Conservation (phyloP, 2,329 filamentous ascomycete species). For the Xylariaceae sp. region DNA sequence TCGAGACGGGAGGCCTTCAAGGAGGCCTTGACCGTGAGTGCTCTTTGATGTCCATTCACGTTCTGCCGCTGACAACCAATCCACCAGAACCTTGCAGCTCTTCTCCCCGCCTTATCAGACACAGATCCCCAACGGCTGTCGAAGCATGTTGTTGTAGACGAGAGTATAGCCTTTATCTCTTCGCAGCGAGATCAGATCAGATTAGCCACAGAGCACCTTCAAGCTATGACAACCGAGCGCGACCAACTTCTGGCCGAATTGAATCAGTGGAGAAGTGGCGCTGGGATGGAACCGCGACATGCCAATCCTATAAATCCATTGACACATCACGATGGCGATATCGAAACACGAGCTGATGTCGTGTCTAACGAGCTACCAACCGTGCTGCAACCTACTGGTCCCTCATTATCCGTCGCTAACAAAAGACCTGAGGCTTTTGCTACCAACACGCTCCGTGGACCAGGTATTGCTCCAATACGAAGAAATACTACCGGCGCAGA, state of each 20-base stretch:
- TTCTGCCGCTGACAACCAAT: conserved; percentile 8
- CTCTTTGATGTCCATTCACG: not conserved
- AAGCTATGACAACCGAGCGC: conserved; percentile 17
- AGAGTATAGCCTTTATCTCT: conserved; percentile 33
- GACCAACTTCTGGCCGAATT: conserved; percentile 22
- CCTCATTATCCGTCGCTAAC: too few species aligned
- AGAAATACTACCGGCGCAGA: too few species aligned
- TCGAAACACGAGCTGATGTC: too few species aligned
- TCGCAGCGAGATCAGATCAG: conserved; percentile 24
- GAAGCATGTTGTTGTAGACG: conserved; percentile 39
- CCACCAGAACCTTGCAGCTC: conserved; percentile 34
- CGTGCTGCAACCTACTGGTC: too few species aligned
- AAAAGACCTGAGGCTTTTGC: too few species aligned
- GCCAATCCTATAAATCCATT: not conserved
- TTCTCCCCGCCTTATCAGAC: conserved; percentile 34
- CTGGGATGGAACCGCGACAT: conserved; percentile 21
- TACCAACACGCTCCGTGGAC: too few species aligned
- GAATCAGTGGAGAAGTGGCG: conserved; percentile 21
- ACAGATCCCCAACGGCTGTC: conserved; percentile 37
- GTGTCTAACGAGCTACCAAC: too few species aligned
- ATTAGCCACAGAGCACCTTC: conserved; percentile 14
- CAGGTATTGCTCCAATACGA: too few species aligned
- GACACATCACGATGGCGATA: too few species aligned
- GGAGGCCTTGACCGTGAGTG: conserved; percentile 35
- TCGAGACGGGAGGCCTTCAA: conserved; percentile 42